A percentile compares a stretch with the other conserved stretches of the same genome.
These are phyloP conservation scores for Pichia manshurica DNA, from an alignment of 805 yeast species.

Conservation along the genomic window DNA sequence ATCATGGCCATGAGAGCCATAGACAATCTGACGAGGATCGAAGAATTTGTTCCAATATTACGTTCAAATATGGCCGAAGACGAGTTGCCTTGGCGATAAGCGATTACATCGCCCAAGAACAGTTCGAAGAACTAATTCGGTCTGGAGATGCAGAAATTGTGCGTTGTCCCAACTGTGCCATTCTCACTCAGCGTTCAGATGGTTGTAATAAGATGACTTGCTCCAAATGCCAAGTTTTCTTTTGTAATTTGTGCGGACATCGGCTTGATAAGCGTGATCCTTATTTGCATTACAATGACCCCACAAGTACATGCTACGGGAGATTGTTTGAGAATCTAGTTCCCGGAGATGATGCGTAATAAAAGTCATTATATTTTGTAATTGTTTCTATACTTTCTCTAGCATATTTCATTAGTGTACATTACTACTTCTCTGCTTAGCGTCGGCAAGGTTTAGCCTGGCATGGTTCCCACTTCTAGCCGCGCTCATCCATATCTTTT, in stretches of 20 bases:
- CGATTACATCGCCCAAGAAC: slow-evolving; percentile 41
- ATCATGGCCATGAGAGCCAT: slow-evolving; percentile 16
- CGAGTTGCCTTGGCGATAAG: slow-evolving; percentile 37
- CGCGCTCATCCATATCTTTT: too few relatives aligned
- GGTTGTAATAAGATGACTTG: slow-evolving; percentile 66
- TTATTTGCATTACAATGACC: slow-evolving; percentile 46
- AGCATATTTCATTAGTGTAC: neutral
- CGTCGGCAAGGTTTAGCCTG: too few relatives aligned
- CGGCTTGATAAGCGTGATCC: slow-evolving; percentile 37
- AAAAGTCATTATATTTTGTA: too few relatives aligned
- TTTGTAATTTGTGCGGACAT: slow-evolving; percentile 53
- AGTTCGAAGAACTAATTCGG: slow-evolving; percentile 39
- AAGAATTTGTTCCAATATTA: slow-evolving; percentile 25
- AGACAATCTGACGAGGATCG: slow-evolving; percentile 22
- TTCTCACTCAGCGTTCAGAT: slow-evolving; percentile 47
- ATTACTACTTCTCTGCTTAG: too few relatives aligned
- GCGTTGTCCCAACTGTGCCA: slow-evolving; percentile 48
- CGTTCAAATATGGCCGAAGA: slow-evolving; percentile 40
- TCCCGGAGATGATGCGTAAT: slow-evolving; percentile 12
- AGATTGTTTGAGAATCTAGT: slow-evolving; percentile 48
- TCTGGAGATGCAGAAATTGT: slow-evolving; percentile 38
- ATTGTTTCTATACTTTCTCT: too few relatives aligned
- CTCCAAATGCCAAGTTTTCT: slow-evolving; percentile 39
- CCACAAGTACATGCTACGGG: slow-evolving; percentile 40
- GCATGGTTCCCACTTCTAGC: too few relatives aligned